These are phyloP conservation scores for Aspergillus neoniger DNA, from an alignment of 2,329 filamentous ascomycete species.

Conservation along the genomic window DNA sequence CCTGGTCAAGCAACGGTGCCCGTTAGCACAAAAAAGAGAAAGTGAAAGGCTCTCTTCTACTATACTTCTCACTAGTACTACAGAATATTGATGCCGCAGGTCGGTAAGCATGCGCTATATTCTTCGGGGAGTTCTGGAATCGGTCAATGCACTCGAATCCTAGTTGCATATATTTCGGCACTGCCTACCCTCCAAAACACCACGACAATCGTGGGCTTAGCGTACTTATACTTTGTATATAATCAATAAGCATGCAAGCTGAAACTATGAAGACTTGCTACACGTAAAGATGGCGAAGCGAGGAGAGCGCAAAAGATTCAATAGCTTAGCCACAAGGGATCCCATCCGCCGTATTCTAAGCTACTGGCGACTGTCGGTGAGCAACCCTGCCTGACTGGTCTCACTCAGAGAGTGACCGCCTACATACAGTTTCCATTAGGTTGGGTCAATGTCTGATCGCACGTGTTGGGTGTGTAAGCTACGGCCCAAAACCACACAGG, in stretches of 20 bases:
- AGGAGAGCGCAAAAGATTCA: slow-evolving; percentile 16
- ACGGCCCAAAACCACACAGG: neutral
- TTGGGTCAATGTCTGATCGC: neutral
- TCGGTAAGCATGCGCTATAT: neutral
- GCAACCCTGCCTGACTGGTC: neutral
- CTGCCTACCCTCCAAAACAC: neutral
- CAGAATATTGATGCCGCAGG: neutral
- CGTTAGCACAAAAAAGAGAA: too few species aligned
- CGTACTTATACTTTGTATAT: neutral
- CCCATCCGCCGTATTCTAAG: neutral
- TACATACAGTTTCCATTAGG: neutral
- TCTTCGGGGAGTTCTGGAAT: neutral
- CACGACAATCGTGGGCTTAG: neutral
- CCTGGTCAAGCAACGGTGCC: too few species aligned
- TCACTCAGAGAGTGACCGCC: neutral
- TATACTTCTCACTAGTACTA: neutral
- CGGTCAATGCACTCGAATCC: neutral
- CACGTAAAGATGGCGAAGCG: slow-evolving; percentile 7
- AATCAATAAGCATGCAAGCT: neutral
- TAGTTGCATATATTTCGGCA: neutral
- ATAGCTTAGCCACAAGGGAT: slow-evolving; percentile 16
- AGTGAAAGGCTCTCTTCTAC: too few species aligned
- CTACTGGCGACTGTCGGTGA: slow-evolving; percentile 3
- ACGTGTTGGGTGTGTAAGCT: neutral
- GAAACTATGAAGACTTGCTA: neutral